Percentiles rank a stretch among this genome's conserved stretches.
Evolutionary conservation across 1,139 yeast species (phyloP).

Genomic region (Geotrichum restrictum): DNA sequence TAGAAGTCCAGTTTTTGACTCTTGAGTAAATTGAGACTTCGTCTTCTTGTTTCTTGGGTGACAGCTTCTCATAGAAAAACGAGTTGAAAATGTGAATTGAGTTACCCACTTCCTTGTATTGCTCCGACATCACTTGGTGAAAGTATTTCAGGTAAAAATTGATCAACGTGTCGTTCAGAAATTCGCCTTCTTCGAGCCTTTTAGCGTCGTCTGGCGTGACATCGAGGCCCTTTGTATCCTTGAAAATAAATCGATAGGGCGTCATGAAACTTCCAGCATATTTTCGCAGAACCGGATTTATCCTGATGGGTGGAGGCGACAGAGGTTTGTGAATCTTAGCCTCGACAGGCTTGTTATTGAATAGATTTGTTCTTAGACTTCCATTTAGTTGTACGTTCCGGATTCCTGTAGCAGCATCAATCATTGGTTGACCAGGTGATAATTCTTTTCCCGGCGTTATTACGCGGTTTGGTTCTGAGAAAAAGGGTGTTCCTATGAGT

Average conservation of each 20-base stretch:
- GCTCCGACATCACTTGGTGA: constrained; percentile 18
- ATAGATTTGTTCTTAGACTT: neutral
- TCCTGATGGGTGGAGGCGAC: neutral
- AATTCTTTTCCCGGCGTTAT: neutral
- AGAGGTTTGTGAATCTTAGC: neutral
- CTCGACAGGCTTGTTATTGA: neutral
- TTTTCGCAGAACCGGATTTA: neutral
- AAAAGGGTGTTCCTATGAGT: neutral
- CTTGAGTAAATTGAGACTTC: constrained; percentile 50
- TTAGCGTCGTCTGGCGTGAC: constrained; percentile 35
- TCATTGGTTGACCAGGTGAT: neutral
- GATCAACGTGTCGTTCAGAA: constrained; percentile 43
- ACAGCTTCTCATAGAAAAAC: constrained; percentile 72
- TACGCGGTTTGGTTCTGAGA: neutral
- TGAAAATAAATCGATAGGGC: constrained; percentile 29
- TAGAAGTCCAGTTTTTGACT: constrained; percentile 75
- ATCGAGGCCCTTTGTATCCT: constrained; percentile 32
- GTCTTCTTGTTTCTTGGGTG: constrained; percentile 31
- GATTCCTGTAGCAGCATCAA: neutral
- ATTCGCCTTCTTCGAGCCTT: constrained; percentile 40
- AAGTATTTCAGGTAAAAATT: constrained; percentile 39
- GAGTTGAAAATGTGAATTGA: constrained; percentile 69
- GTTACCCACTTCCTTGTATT: constrained; percentile 24
- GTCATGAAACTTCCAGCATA: constrained; percentile 1
- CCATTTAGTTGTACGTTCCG: neutral